Evolutionary conservation across 2,329 filamentous ascomycete genomes (phyloP), one percentile per base, ranked within the genome.

Genomic region (Cordyceps tenuipes): DNA sequence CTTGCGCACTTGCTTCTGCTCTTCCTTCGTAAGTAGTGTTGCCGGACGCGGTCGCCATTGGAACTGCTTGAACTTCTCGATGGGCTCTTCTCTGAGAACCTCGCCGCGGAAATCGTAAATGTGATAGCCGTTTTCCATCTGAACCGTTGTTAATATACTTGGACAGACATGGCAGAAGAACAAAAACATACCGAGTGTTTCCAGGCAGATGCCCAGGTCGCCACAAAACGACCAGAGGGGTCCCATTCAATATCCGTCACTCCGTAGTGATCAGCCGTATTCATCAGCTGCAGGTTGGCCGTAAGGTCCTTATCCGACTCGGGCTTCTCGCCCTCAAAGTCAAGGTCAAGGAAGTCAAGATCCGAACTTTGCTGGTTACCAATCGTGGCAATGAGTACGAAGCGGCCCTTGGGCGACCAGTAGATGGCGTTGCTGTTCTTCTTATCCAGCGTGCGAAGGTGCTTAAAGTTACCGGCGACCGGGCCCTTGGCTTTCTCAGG

Each of bases 121-220:
- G 75, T 97, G 93, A 81, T 96, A 99, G 64, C 94, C 94, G 73
- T 97, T 99, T 81, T 99, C 94, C 91, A 97, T 96, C 90, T 96
- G 70, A 53, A 39, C n/a, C 26, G 13, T 19, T 60, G 47, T 67
- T 61, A 64, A 64, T 34, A 13, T 23, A 4, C 17, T n/a, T 44
- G 19, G 12, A 13, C 46, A 44, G 44, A 23, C 5, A 50, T 61
- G 9, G 54, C 29, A 34, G n/a, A 46, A 21, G 10, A 21, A 19
- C 3, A 46, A 46, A 54, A 49, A 78, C 90, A 80, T 87, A 96
- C 92, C 67, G 88, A 82, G 75, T 97, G 93, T 76, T 96, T 97
- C 92, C 94, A 99, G 56, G 90, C 86, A 70, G 89, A 94, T 49
- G 93, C 92, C 79, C 91, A 95, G 47, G 90, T 95, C 63, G 92